Conservation (phyloP, 257 asterid species). For the Rhazya stricta region DNA sequence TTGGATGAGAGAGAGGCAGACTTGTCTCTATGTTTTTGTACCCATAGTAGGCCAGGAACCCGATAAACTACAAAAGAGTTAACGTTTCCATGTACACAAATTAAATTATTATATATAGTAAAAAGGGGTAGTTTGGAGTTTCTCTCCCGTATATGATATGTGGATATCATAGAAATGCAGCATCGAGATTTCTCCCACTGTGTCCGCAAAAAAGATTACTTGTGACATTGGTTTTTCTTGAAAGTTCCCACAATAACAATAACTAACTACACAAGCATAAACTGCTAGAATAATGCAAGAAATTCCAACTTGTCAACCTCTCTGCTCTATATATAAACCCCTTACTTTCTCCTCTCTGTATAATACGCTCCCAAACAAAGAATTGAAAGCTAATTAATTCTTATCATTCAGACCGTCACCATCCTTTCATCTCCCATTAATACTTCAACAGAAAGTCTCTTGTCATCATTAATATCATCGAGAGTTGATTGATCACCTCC, state of each 20-base stretch:
- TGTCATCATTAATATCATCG: neutral
- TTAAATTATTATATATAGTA: neutral
- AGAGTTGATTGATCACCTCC: neutral
- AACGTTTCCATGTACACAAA: too few species aligned
- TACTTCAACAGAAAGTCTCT: neutral
- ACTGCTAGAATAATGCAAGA: conserved; percentile 34
- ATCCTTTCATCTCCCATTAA: conserved; percentile 16
- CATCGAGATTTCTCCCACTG: conserved; percentile 5
- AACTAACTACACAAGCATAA: conserved; percentile 57
- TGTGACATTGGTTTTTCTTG: conserved; percentile 40
- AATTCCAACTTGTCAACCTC: conserved; percentile 31
- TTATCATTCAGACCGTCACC: conserved; percentile 15
- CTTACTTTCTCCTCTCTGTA: conserved; percentile 20
- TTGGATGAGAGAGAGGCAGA: neutral
- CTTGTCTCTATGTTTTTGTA: conserved; percentile 21
- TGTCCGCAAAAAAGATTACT: conserved; percentile 36
- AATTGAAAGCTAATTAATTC: conserved; percentile 14
- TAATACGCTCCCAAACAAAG: conserved; percentile 11
- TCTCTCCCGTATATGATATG: conserved; percentile 29
- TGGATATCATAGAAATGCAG: too few species aligned
- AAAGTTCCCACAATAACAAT: conserved; percentile 35
- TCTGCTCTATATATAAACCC: conserved; percentile 23
- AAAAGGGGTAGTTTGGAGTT: conserved; percentile 51
- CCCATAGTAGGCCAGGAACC: conserved; percentile 22
- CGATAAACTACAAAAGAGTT: conserved; percentile 13